phyloP scores from a whole-genome alignment of 805 yeast genomes.

The Lipomyces mesembrius region DNA sequence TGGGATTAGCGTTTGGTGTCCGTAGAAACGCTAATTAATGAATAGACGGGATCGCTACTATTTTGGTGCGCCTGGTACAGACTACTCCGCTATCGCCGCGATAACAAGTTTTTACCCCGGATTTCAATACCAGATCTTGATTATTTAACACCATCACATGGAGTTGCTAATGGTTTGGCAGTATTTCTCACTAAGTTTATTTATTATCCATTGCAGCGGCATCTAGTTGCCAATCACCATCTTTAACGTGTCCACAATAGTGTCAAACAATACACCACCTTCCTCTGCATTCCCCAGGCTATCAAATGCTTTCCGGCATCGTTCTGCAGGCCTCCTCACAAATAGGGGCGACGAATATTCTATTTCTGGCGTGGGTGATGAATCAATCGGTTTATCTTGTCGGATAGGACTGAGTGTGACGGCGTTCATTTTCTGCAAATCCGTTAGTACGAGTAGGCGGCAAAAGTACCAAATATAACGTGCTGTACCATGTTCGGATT shows the following conservation, averaged over 20 bases:
- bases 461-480: not conserved
- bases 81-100: too few species aligned
- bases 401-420: not conserved
- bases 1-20: not conserved
- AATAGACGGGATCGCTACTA: conserved; percentile 5
- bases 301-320: not conserved
- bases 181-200: not conserved
- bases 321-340: not conserved
- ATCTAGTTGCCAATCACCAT: not conserved
- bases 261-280: not conserved
- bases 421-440: not conserved
- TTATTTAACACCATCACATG: too few species aligned
- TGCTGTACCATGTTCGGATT: conserved; percentile 1
- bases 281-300: not conserved
- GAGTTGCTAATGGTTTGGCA: not conserved
- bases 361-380: not conserved
- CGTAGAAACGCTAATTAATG: not conserved
- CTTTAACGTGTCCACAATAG: not conserved
- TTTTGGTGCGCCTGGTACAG: not conserved
- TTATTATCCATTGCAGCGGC: not conserved
- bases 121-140: too few species aligned
- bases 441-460: too few species aligned
- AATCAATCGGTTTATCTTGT: not conserved
- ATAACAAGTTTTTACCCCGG: not conserved
- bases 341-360: not conserved